These are phyloP conservation scores for Pythium plurisporium DNA, from an alignment of 352 stramenopile species.

Conservation along the genomic window DNA sequence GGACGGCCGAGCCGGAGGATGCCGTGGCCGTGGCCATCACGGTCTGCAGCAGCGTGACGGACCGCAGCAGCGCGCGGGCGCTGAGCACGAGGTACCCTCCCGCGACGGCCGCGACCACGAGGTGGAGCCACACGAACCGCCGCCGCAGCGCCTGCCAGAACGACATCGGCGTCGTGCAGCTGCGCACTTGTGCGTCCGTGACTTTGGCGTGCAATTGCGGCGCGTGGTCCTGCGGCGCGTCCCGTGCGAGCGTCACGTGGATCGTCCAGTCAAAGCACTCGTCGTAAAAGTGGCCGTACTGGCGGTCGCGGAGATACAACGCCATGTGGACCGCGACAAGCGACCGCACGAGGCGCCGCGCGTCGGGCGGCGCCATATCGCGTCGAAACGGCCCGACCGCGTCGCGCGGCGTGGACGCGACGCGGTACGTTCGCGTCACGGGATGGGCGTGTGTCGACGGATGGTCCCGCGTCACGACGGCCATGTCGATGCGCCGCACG, in stretches of 20 bases:
- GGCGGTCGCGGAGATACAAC: conserved; percentile 60
- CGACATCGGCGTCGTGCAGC: conserved; percentile 35
- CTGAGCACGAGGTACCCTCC: conserved; percentile 65
- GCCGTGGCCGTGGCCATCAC: neutral
- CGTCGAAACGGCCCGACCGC: conserved; percentile 61
- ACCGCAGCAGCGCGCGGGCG: conserved; percentile 47
- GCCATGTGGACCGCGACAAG: conserved; percentile 39
- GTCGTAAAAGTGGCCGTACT: conserved; percentile 73
- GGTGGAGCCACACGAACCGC: conserved; percentile 75
- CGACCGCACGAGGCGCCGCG: conserved; percentile 48
- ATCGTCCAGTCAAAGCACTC: conserved; percentile 85
- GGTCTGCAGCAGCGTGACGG: conserved; percentile 24
- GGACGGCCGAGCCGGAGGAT: conserved; percentile 4
- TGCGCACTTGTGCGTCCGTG: conserved; percentile 54
- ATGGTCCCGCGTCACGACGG: conserved; percentile 10
- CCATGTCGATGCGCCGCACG: conserved; percentile 18
- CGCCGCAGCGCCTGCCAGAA: conserved; percentile 56
- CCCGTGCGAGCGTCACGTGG: conserved; percentile 42
- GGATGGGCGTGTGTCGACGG: neutral
- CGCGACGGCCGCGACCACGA: conserved; percentile 42
- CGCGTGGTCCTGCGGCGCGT: conserved; percentile 21
- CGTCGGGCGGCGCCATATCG: conserved; percentile 27
- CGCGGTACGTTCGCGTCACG: conserved; percentile 40
- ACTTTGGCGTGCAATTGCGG: conserved; percentile 48
- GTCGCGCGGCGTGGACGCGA: conserved; percentile 23